A percentile compares a stretch with the other conserved stretches of the same genome.
These are phyloP conservation scores for Malassezia japonica DNA, from an alignment of 1,284 basidiomycete genomes.

Conservation along the genomic window DNA sequence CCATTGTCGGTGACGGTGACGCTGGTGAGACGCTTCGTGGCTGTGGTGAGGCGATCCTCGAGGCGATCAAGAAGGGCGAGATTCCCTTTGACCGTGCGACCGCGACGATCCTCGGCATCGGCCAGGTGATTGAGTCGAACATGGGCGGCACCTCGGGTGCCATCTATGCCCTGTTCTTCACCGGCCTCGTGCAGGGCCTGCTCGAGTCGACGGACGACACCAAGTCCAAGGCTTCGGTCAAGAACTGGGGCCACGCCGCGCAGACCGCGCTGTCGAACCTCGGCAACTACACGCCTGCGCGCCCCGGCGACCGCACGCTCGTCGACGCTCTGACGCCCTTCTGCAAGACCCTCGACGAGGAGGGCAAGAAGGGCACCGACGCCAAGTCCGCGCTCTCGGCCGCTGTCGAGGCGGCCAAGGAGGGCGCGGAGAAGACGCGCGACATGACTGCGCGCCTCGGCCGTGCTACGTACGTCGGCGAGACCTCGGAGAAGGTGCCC, in stretches of 20 bases:
- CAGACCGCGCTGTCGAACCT: slow-evolving; percentile 38
- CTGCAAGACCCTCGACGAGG: slow-evolving; percentile 45
- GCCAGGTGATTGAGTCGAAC: slow-evolving; percentile 41
- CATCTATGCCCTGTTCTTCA: slow-evolving; percentile 56
- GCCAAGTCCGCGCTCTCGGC: slow-evolving; percentile 40
- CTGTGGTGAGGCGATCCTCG: slow-evolving; percentile 33
- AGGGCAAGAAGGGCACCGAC: slow-evolving; percentile 12
- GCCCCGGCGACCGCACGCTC: slow-evolving; percentile 55
- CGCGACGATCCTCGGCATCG: slow-evolving; percentile 37
- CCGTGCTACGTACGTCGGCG: slow-evolving; percentile 53
- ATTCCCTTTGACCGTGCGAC: slow-evolving; percentile 37
- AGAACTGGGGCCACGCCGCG: slow-evolving; percentile 40
- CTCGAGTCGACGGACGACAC: slow-evolving; percentile 18
- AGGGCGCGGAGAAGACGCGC: slow-evolving; percentile 53
- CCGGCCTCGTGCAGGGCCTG: slow-evolving; percentile 48
- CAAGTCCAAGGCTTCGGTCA: slow-evolving; percentile 21
- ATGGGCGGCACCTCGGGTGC: slow-evolving; percentile 51
- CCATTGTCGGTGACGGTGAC: slow-evolving; percentile 49
- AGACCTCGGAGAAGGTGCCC: slow-evolving; percentile 47
- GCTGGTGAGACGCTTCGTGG: slow-evolving; percentile 44
- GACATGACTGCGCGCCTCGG: slow-evolving; percentile 54
- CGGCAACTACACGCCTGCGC: slow-evolving; percentile 53
- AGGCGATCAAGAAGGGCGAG: slow-evolving; percentile 32
- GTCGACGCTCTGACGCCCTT: slow-evolving; percentile 56
- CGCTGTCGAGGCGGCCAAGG: slow-evolving; percentile 50